These are phyloP conservation scores for Zizania palustris DNA, from an alignment of 202 grass and related monocot species.

Conservation along the genomic window DNA sequence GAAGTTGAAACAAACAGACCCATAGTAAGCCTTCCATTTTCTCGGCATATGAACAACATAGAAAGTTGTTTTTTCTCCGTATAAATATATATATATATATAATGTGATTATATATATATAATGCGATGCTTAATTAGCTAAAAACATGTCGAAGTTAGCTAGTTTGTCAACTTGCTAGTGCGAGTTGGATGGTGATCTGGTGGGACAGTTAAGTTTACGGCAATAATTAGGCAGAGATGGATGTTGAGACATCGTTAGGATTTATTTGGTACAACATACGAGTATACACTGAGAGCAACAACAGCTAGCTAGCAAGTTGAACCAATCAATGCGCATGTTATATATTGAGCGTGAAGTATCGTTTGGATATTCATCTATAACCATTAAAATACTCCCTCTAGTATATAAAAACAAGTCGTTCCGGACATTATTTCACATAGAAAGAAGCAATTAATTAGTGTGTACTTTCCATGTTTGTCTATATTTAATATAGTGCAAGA, in stretches of 20 bases:
- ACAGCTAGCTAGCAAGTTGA: no score
- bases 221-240: slow-evolving; percentile 27
- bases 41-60: neutral
- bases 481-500: no score
- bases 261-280: neutral
- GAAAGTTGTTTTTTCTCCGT: neutral
- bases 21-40: slow-evolving; percentile 23
- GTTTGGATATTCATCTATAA: neutral
- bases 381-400: neutral
- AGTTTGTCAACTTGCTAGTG: slow-evolving; percentile 30
- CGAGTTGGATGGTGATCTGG: slow-evolving; percentile 25
- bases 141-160: slow-evolving; percentile 32
- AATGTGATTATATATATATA: neutral
- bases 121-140: neutral
- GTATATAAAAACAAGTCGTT: no score
- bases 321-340: neutral
- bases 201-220: slow-evolving; percentile 13
- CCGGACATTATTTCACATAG: no score
- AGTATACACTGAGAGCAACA: neutral
- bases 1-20: no score
- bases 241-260: neutral
- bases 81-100: no score
- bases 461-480: no score
- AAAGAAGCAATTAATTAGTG: no score
- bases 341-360: neutral